Conservation (phyloP, 371 early-diverging fungal species). For the Sporodiniella umbellata region DNA sequence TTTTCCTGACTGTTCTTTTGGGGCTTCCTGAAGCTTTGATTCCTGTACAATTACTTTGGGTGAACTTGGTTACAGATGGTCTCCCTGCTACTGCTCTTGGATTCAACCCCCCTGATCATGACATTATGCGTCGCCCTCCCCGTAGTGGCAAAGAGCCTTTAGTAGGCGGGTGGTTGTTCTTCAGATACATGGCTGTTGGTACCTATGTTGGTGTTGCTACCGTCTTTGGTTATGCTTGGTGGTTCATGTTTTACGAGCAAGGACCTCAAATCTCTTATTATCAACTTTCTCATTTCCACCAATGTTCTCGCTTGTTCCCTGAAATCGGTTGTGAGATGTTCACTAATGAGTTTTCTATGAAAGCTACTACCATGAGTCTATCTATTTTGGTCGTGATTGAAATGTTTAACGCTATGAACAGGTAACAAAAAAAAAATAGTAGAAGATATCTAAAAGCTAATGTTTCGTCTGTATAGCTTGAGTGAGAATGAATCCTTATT, state of each 20-base stretch:
- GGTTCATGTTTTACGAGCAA: conserved; percentile 85
- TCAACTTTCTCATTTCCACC: conserved; percentile 90
- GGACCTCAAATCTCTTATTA: conserved; percentile 88
- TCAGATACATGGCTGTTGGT: conserved; percentile 92
- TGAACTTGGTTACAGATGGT: conserved; percentile 96
- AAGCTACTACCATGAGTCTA: conserved; percentile 94
- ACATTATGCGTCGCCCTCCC: conserved; percentile 92
- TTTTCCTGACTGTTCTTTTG: conserved; percentile 92
- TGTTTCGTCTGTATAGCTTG: conserved; percentile 81
- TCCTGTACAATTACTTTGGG: conserved; percentile 97
- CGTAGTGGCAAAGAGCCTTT: conserved; percentile 84
- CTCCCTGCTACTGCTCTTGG: conserved; percentile 97
- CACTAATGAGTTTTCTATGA: conserved; percentile 69
- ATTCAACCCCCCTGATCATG: conserved; percentile 96
- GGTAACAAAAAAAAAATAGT: conserved; percentile 55
- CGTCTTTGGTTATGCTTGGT: conserved; percentile 97
- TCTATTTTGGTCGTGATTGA: conserved; percentile 95
- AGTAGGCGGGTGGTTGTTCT: conserved; percentile 90
- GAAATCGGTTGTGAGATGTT: conserved; percentile 93
- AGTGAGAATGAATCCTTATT: conserved; percentile 93
- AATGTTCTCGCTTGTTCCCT: conserved; percentile 80
- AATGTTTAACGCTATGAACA: conserved; percentile 96
- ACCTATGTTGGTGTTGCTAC: conserved; percentile 92
- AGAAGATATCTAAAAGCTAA: no score
- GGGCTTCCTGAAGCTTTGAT: conserved; percentile 96